Percentiles rank a stretch among this genome's conserved stretches.
Evolutionary conservation across 2,329 filamentous ascomycete genomes (phyloP).

Genomic region (Colletotrichum plurivorum): DNA sequence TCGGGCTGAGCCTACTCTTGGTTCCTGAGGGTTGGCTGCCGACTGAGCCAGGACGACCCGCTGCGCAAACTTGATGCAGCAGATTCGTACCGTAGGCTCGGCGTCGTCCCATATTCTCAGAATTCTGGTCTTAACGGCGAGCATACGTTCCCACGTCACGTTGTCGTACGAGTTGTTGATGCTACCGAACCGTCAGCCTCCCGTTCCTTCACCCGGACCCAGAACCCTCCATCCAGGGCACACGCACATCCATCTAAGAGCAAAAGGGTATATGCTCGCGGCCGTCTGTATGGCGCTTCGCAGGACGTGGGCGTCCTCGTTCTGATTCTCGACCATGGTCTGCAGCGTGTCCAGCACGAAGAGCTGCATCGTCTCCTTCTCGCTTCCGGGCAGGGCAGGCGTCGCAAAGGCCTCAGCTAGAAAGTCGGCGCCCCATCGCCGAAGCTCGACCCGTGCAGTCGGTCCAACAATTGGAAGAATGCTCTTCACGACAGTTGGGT

Average conservation of each 20-base stretch:
- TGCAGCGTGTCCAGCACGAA: slow-evolving; percentile 84
- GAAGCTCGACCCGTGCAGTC: slow-evolving; percentile 81
- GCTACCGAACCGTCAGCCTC: slow-evolving; percentile 64
- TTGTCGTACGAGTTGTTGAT: slow-evolving; percentile 88
- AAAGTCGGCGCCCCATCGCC: slow-evolving; percentile 97
- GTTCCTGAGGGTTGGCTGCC: slow-evolving; percentile 83
- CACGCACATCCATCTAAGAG: slow-evolving; percentile 95
- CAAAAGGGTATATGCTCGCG: slow-evolving; percentile 92
- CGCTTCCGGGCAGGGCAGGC: slow-evolving; percentile 81
- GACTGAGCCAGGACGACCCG: slow-evolving; percentile 94
- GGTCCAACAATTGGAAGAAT: slow-evolving; percentile 92
- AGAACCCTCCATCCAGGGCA: neutral
- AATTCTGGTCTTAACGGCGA: slow-evolving; percentile 89
- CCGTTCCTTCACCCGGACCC: neutral
- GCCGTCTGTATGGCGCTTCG: slow-evolving; percentile 90
- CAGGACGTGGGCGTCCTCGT: slow-evolving; percentile 84
- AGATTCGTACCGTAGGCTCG: slow-evolving; percentile 83
- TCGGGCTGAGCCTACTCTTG: slow-evolving; percentile 73
- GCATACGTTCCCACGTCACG: slow-evolving; percentile 89
- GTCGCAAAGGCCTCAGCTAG: slow-evolving; percentile 96
- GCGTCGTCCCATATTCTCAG: slow-evolving; percentile 89
- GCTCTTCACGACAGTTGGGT: slow-evolving; percentile 90
- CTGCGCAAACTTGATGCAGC: slow-evolving; percentile 98
- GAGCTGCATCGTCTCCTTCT: slow-evolving; percentile 86
- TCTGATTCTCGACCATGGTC: slow-evolving; percentile 77